Conservation (phyloP, 495 filamentous ascomycete species). For the Penicillium parvum region DNA sequence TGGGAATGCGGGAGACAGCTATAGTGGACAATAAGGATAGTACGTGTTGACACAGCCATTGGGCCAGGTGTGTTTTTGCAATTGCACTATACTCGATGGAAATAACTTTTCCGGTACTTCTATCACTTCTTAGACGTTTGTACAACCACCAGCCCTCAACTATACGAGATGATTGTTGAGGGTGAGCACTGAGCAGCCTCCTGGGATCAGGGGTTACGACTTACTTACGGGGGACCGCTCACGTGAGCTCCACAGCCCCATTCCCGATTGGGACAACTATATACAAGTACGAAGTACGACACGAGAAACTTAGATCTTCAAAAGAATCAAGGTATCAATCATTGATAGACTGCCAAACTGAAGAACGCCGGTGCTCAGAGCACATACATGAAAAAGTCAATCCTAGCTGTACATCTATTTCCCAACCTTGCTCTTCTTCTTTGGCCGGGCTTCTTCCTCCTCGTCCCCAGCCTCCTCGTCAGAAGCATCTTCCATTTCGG, state of each 20-base stretch:
- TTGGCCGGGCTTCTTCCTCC: constrained; percentile 50
- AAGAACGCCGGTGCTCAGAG: background rate
- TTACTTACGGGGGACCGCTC: too few species aligned
- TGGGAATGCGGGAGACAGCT: constrained; percentile 6
- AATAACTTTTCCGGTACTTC: too few species aligned
- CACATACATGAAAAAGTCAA: constrained; percentile 12
- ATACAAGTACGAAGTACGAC: background rate
- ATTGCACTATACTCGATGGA: too few species aligned
- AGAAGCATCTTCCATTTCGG: constrained; percentile 56
- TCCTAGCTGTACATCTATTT: constrained; percentile 28
- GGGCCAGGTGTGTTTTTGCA: too few species aligned
- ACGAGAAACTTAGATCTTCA: background rate
- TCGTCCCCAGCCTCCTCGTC: constrained; percentile 44
- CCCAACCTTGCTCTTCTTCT: constrained; percentile 63
- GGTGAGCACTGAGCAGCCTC: too few species aligned
- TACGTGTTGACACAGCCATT: too few species aligned
- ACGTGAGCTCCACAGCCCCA: constrained; percentile 23
- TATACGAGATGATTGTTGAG: too few species aligned
- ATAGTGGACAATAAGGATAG: too few species aligned
- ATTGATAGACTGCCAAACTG: too few species aligned
- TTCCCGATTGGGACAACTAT: background rate
- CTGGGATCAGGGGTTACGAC: constrained; percentile 25
- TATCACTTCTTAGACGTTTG: too few species aligned
- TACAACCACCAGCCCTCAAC: too few species aligned
- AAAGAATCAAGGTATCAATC: too few species aligned